Evolutionary conservation across 768 basidiomycete species (phyloP).

Genomic region (Podaxis sp.): DNA sequence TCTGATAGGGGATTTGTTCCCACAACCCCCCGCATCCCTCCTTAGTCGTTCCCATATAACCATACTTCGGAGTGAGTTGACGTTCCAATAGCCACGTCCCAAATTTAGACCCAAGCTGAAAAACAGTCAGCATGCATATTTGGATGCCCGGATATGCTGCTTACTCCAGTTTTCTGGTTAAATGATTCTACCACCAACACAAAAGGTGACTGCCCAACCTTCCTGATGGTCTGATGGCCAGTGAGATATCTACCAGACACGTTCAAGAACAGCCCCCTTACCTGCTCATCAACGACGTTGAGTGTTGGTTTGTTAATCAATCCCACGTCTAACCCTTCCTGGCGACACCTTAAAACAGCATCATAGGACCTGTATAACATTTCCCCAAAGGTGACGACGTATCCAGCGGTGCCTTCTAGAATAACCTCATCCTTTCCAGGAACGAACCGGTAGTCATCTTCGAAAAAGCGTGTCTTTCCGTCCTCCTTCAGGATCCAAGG

Average conservation of each 20-base stretch:
- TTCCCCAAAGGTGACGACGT: conserved; percentile 83
- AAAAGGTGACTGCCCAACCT: conserved; percentile 71
- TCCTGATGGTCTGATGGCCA: conserved; percentile 47
- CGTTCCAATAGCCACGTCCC: conserved; percentile 88
- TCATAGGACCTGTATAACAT: conserved; percentile 84
- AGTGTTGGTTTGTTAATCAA: conserved; percentile 83
- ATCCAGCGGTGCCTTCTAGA: conserved; percentile 71
- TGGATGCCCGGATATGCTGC: conserved; percentile 11
- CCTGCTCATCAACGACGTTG: conserved; percentile 81
- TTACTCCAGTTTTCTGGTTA: conserved; percentile 84
- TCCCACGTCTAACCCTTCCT: conserved; percentile 75
- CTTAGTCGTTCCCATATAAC: conserved; percentile 75
- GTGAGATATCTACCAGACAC: not conserved
- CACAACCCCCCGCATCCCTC: conserved; percentile 67
- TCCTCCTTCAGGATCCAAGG: conserved; percentile 81
- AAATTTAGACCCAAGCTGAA: conserved; percentile 70
- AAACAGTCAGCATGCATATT: not conserved
- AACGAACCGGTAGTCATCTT: conserved; percentile 67
- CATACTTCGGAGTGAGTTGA: conserved; percentile 72
- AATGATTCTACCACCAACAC: conserved; percentile 83
- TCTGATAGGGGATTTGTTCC: no score
- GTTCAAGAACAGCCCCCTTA: conserved; percentile 20
- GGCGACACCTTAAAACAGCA: conserved; percentile 69
- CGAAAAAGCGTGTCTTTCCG: conserved; percentile 61
- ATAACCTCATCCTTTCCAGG: conserved; percentile 86